Base-by-base conservation (phyloP, 306 rosid species). In the Casuarina cunninghamiana region DNA sequence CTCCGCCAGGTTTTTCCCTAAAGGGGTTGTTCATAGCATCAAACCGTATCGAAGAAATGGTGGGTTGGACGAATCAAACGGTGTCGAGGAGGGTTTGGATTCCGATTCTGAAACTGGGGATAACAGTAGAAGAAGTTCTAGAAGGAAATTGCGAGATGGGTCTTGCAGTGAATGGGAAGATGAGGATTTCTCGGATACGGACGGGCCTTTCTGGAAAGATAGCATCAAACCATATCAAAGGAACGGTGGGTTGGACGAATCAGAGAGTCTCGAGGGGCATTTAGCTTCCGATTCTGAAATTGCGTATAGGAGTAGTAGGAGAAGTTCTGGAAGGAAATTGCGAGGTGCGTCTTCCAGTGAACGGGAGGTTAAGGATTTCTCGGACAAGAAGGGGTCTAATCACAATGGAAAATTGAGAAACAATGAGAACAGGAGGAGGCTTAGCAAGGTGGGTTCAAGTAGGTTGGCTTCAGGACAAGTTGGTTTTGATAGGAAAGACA, bases 1-100 rank as follows among this genome's bases (percentile, higher is more conserved):
- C 32, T 89, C 97, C 46, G 96, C 96, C 0, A 89, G 97, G 81
- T 92, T 92, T 75, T 95, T 95, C 6, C 97, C 98, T 6, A 95
- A 95, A 82, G 97, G 98, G 71, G 97, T 89, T 67, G 98, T 95
- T 75, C 98, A 92, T 75, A 91, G 97, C 76, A 80, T 91, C 42
- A 92, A 77, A 77, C 96, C 97, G 32, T 92, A 95, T 42, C 87
- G 69, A 68, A 86, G 85, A 71, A 78, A 85, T 72, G 54, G 86
- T 63, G 87, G 62, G 78, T 63, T 68, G 13, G 89, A 83, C 60
- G 87, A 84, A 45, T 66, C 78, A 71, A 72, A 68, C 53, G 73
- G 50, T 46, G 55, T 9, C 41, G 73, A 68, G 50, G 58, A 68
- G 43, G 70, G 45, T 46, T 80, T 81, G 51, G 81, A 41, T 45